Conservation (phyloP, 805 yeast species). For the Candida glaebosa region DNA sequence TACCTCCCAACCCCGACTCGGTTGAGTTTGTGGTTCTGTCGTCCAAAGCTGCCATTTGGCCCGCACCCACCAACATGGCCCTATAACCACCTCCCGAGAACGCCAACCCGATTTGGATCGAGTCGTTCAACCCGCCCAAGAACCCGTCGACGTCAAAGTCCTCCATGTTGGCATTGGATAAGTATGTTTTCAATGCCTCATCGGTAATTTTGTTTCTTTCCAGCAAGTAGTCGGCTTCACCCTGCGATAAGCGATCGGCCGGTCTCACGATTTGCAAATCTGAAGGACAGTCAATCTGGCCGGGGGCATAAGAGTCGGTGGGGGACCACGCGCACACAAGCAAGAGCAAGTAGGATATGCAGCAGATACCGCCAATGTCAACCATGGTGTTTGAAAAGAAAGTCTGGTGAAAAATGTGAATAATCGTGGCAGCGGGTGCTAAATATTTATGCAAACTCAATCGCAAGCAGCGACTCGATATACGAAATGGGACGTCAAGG, state of each 20-base stretch:
- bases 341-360: neutral
- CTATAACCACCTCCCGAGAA: slow-evolving; percentile 42
- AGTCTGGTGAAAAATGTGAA: no score
- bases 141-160: slow-evolving; percentile 38
- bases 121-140: slow-evolving; percentile 17
- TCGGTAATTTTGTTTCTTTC: slow-evolving; percentile 45
- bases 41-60: slow-evolving; percentile 76
- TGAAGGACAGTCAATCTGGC: slow-evolving; percentile 52
- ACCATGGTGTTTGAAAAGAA: no score
- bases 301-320: slow-evolving; percentile 60
- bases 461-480: no score
- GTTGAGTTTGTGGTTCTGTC: slow-evolving; percentile 58
- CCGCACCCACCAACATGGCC: slow-evolving; percentile 71
- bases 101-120: slow-evolving; percentile 34
- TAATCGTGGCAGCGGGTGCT: no score
- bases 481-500: no score
- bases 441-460: no score
- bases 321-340: slow-evolving; percentile 46
- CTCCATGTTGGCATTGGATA: slow-evolving; percentile 35
- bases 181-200: slow-evolving; percentile 32
- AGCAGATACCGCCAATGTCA: no score
- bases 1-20: slow-evolving; percentile 63
- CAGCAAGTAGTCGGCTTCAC: slow-evolving; percentile 53
- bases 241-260: slow-evolving; percentile 43
- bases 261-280: slow-evolving; percentile 36